These are phyloP conservation scores for Amaranthus tricolor DNA, from an alignment of 179 eudicot species.

Conservation along the genomic window DNA sequence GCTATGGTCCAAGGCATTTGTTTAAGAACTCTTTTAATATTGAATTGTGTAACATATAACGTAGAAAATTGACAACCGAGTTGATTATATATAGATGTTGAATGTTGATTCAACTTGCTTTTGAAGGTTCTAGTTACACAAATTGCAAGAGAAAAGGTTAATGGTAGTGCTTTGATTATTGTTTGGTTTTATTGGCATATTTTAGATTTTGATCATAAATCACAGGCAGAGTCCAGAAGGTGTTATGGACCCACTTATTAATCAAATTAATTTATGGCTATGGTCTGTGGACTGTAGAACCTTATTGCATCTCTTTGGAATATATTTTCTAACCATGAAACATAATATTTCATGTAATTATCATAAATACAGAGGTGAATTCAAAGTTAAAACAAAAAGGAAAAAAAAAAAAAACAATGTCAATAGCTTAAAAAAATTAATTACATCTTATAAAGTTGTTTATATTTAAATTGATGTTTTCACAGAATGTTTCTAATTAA, in stretches of 20 bases:
- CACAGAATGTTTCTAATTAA: too few relatives aligned
- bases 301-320: too few relatives aligned
- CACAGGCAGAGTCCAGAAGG: not conserved
- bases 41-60: not conserved
- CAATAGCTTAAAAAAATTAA: too few relatives aligned
- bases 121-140: slow-evolving; percentile 22
- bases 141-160: not conserved
- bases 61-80: too few relatives aligned
- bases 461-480: too few relatives aligned
- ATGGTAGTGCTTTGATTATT: not conserved
- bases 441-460: too few relatives aligned
- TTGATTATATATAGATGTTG: slow-evolving; percentile 1
- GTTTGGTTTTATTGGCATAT: not conserved
- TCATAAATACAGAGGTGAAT: too few relatives aligned
- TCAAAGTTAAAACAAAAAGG: too few relatives aligned
- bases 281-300: too few relatives aligned
- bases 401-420: too few relatives aligned
- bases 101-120: not conserved
- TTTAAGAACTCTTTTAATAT: not conserved
- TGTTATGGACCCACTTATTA: not conserved
- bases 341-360: too few relatives aligned
- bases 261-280: not conserved
- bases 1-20: not conserved
- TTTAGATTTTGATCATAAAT: not conserved
- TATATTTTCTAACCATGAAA: too few relatives aligned